phyloP scores from a whole-genome alignment of 805 yeast species.

The Candida tallmaniae region DNA sequence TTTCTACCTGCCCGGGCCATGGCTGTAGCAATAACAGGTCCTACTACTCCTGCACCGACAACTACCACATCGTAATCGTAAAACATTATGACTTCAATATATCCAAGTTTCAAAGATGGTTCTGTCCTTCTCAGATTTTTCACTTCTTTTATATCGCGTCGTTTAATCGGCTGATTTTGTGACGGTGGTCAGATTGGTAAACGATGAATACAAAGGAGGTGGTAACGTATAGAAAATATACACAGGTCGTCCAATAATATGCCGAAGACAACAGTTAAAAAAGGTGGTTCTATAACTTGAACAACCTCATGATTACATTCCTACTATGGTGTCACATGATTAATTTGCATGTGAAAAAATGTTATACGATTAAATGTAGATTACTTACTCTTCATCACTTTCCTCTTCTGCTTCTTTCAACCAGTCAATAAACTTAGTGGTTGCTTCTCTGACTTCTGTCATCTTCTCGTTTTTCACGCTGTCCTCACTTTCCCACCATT shows the following conservation, averaged over 20 bases:
- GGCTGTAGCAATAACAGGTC: slow-evolving; percentile 88
- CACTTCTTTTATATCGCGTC: slow-evolving; percentile 5
- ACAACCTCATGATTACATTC: too few relatives aligned
- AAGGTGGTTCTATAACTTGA: too few relatives aligned
- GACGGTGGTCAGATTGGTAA: slow-evolving; percentile 1
- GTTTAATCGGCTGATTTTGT: slow-evolving; percentile 5
- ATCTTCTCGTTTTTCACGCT: slow-evolving; percentile 38
- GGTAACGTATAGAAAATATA: too few relatives aligned
- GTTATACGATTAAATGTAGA: background rate
- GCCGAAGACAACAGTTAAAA: too few relatives aligned
- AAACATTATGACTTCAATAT: too few relatives aligned
- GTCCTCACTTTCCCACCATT: slow-evolving; percentile 68
- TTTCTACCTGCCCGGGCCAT: slow-evolving; percentile 86
- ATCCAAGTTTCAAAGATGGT: too few relatives aligned
- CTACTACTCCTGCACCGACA: slow-evolving; percentile 98
- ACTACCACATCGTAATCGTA: slow-evolving; percentile 71
- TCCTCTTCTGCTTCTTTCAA: slow-evolving; percentile 71
- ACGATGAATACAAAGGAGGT: too few relatives aligned
- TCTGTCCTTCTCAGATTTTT: too few relatives aligned
- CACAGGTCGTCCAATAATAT: too few relatives aligned
- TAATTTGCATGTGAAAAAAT: background rate
- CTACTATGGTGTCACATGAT: too few relatives aligned
- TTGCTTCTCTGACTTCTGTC: slow-evolving; percentile 47
- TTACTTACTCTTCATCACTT: slow-evolving; percentile 14
- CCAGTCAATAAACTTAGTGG: slow-evolving; percentile 83